A percentile compares a stretch with the other conserved stretches of the same genome.
phyloP scores from a whole-genome alignment of 2,329 filamentous ascomycete genomes.

The Aureobasidium sp. region DNA sequence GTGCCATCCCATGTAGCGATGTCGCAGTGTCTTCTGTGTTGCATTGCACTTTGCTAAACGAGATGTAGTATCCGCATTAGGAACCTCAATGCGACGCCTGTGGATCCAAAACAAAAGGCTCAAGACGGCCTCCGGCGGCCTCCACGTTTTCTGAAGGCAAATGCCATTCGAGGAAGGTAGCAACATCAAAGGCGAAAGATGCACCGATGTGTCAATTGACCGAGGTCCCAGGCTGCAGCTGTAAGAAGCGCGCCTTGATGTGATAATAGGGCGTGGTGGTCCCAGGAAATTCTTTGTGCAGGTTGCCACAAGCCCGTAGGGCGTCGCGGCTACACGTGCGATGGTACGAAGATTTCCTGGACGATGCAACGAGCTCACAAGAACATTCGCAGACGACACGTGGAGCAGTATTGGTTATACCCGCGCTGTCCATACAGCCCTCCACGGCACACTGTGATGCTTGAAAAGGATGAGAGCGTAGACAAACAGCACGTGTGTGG shows the following conservation, averaged over 20 bases:
- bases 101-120: background rate
- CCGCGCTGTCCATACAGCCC: background rate
- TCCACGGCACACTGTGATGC: background rate
- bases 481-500: background rate
- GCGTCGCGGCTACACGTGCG: background rate
- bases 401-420: background rate
- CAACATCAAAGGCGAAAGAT: background rate
- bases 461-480: no score
- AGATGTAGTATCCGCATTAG: slow-evolving; percentile 3
- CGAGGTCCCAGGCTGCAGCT: background rate
- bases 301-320: background rate
- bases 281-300: background rate
- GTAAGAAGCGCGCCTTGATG: background rate
- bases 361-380: background rate
- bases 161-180: background rate
- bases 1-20: background rate
- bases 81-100: background rate
- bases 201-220: slow-evolving; percentile 6
- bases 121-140: slow-evolving; percentile 1
- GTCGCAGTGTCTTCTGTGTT: background rate
- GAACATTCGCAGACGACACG: background rate
- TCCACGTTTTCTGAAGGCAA: background rate
- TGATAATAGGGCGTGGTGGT: background rate
- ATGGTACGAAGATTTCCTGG: background rate
- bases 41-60: background rate